Percentiles rank a stretch among this genome's conserved stretches.
These are phyloP conservation scores for Panicum virgatum DNA, from an alignment of 202 grass and related monocot species.

Conservation along the genomic window DNA sequence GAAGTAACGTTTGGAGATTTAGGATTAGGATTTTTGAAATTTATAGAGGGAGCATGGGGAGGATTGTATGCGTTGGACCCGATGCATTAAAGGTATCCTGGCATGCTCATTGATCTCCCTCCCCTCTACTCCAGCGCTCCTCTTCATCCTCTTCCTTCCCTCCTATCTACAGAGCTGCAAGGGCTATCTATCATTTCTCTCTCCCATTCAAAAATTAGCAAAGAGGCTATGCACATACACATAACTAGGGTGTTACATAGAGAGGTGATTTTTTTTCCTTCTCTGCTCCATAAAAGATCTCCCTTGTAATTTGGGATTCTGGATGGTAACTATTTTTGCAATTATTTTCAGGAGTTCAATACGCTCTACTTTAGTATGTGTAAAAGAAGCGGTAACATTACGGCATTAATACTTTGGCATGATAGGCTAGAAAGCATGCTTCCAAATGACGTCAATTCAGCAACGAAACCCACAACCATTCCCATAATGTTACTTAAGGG, in stretches of 20 bases:
- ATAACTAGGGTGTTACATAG: neutral
- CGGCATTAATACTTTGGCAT: neutral
- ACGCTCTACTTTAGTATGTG: neutral
- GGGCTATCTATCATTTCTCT: neutral
- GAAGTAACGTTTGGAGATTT: no score
- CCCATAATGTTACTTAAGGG: neutral
- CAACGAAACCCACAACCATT: slow-evolving; percentile 4
- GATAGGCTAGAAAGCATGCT: slow-evolving; percentile 9
- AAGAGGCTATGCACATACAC: neutral
- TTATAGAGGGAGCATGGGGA: no score
- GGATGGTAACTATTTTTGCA: neutral
- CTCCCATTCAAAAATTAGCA: neutral
- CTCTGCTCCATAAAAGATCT: neutral
- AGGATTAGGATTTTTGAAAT: no score
- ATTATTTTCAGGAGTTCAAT: neutral
- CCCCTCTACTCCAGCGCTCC: no score
- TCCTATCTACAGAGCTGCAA: no score
- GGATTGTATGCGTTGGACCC: no score
- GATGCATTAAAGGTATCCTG: no score
- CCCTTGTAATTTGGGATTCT: neutral
- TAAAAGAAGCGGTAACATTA: neutral
- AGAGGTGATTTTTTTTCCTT: neutral
- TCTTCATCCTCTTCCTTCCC: no score
- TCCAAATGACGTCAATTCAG: slow-evolving; percentile 9
- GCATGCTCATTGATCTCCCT: no score